These are phyloP conservation scores for Aspergillus niger DNA, from an alignment of 2,329 filamentous ascomycete genomes.

Conservation along the genomic window DNA sequence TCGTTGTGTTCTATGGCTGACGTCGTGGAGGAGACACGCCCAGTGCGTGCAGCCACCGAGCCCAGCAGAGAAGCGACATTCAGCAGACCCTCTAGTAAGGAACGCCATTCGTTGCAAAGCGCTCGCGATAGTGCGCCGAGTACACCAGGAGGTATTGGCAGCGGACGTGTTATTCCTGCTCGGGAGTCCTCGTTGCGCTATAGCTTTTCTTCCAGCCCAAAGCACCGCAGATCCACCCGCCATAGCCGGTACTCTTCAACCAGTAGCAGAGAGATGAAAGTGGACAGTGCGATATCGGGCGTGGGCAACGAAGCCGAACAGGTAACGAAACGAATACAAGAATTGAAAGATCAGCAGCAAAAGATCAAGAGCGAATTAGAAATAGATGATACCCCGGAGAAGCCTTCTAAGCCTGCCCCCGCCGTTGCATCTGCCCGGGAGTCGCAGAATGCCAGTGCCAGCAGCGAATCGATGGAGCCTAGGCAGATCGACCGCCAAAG, in stretches of 20 bases:
- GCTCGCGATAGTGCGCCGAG: slow-evolving; percentile 27
- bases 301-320: slow-evolving; percentile 53
- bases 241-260: slow-evolving; percentile 44
- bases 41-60: slow-evolving; percentile 24
- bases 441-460: slow-evolving; percentile 13
- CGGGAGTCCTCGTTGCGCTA: slow-evolving; percentile 69
- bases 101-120: slow-evolving; percentile 39
- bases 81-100: slow-evolving; percentile 31
- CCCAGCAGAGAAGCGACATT: slow-evolving; percentile 19
- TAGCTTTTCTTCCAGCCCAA: slow-evolving; percentile 52
- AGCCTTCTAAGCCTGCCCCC: slow-evolving; percentile 19
- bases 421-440: slow-evolving; percentile 19
- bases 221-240: slow-evolving; percentile 56
- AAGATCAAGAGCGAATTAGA: slow-evolving; percentile 54
- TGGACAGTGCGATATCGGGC: slow-evolving; percentile 42
- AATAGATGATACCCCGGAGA: slow-evolving; percentile 38
- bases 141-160: slow-evolving; percentile 44
- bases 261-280: slow-evolving; percentile 43
- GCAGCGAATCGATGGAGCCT: slow-evolving; percentile 6
- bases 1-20: slow-evolving; percentile 47
- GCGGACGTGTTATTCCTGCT: slow-evolving; percentile 61
- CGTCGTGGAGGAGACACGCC: slow-evolving; percentile 41
- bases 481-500: slow-evolving; percentile 15
- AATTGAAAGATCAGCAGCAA: slow-evolving; percentile 60
- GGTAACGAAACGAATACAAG: slow-evolving; percentile 59